A percentile compares a stretch with the other conserved stretches of the same genome.
Evolutionary conservation across 768 basidiomycete genomes (phyloP).

Genomic region (Gelatoporia subvermispora): DNA sequence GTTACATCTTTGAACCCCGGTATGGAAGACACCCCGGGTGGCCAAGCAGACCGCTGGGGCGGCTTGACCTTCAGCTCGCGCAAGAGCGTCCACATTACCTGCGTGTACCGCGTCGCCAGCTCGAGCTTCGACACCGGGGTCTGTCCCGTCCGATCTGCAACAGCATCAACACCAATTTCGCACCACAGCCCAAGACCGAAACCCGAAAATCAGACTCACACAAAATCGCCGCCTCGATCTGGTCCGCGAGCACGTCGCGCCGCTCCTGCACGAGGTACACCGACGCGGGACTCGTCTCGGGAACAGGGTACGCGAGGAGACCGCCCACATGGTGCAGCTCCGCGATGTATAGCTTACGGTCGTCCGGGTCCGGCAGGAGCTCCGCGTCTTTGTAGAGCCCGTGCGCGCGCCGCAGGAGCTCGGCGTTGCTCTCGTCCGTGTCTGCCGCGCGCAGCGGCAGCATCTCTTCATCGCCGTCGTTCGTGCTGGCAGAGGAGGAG

Average conservation of each 20-base stretch:
- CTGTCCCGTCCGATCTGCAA: constrained; percentile 44
- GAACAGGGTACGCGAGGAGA: constrained; percentile 77
- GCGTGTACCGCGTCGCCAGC: constrained; percentile 59
- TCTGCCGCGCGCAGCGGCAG: constrained; percentile 22
- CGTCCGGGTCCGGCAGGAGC: constrained; percentile 47
- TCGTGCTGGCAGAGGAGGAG: neutral
- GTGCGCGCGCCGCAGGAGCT: constrained; percentile 52
- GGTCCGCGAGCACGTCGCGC: constrained; percentile 79
- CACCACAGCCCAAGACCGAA: neutral
- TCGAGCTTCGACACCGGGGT: constrained; percentile 60
- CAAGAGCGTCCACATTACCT: constrained; percentile 54
- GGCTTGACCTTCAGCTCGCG: constrained; percentile 45
- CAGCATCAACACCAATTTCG: neutral
- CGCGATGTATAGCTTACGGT: constrained; percentile 55
- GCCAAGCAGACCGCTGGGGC: constrained; percentile 31
- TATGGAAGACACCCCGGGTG: constrained; percentile 36
- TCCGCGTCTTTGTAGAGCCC: constrained; percentile 64
- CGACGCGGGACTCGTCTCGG: constrained; percentile 70
- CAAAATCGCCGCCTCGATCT: constrained; percentile 83
- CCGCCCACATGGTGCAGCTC: constrained; percentile 75
- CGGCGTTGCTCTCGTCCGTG: constrained; percentile 28
- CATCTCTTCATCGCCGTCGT: constrained; percentile 8
- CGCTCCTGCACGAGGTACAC: constrained; percentile 74
- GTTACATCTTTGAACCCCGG: constrained; percentile 29
- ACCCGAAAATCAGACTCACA: constrained; percentile 42